Percentiles rank a stretch among this genome's conserved stretches.
These are phyloP conservation scores for Mortierella sp. DNA, from an alignment of 371 early-diverging fungal genomes.

Conservation along the genomic window DNA sequence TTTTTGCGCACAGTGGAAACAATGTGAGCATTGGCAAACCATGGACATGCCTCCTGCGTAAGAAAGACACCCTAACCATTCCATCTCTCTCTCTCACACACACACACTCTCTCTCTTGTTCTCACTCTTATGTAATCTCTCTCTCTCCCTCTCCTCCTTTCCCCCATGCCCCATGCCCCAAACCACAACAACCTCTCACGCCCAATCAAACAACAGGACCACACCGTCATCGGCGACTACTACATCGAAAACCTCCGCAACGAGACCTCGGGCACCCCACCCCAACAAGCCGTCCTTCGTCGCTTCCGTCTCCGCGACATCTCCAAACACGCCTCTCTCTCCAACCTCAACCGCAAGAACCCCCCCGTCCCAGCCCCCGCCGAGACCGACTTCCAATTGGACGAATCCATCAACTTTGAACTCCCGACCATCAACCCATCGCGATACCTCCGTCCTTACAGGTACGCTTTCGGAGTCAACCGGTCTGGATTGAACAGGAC, in stretches of 20 bases:
- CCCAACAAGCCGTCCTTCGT: constrained; percentile 51
- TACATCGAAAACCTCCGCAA: constrained; percentile 40
- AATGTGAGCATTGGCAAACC: background rate
- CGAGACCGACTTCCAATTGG: constrained; percentile 31
- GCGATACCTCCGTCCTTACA: constrained; percentile 62
- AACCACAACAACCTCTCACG: constrained; percentile 39
- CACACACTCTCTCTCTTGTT: too few relatives aligned
- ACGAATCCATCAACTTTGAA: constrained; percentile 62
- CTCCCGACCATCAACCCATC: constrained; percentile 71
- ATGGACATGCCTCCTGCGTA: background rate
- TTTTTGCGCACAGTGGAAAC: background rate
- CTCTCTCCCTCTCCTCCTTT: background rate
- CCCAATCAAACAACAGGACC: constrained; percentile 39
- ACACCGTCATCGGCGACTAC: constrained; percentile 52
- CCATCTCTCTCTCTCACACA: too few relatives aligned
- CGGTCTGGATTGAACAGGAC: constrained; percentile 62
- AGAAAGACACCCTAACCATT: constrained; percentile 43
- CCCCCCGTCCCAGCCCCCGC: constrained; percentile 41
- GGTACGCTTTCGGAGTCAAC: constrained; percentile 68
- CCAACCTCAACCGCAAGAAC: background rate
- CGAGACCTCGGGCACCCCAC: constrained; percentile 39
- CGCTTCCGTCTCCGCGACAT: constrained; percentile 40
- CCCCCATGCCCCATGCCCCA: background rate
- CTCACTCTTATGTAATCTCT: constrained; percentile 21
- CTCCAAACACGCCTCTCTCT: constrained; percentile 26